These are phyloP conservation scores for Gloeopeniophorella convolvens DNA, from an alignment of 768 basidiomycete species.

Conservation along the genomic window DNA sequence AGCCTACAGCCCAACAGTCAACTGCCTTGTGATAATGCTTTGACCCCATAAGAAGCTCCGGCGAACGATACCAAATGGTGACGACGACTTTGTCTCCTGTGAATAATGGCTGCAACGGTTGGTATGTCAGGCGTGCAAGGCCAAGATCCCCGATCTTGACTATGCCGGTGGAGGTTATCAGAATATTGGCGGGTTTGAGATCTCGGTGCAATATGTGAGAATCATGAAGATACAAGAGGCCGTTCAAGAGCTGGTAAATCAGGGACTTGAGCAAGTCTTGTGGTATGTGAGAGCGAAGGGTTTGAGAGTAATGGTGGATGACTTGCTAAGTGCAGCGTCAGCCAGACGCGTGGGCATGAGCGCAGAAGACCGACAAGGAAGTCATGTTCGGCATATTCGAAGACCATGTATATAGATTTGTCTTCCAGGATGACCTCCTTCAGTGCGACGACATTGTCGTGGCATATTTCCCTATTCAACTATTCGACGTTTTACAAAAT, in stretches of 20 bases:
- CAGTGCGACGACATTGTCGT: conserved; percentile 87
- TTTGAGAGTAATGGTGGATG: conserved; percentile 95
- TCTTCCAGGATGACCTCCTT: conserved; percentile 96
- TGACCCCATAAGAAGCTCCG: conserved; percentile 91
- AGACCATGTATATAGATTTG: conserved; percentile 99
- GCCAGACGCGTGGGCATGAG: background rate
- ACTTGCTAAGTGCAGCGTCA: conserved; percentile 65
- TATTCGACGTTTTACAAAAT: conserved; percentile 29
- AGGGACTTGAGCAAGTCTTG: conserved; percentile 84
- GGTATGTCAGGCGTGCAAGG: conserved; percentile 83
- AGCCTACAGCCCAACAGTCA: conserved; percentile 97
- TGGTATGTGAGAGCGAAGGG: conserved; percentile 70
- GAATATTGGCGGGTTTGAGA: conserved; percentile 97
- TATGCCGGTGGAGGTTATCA: conserved; percentile 80
- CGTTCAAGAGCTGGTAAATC: conserved; percentile 90
- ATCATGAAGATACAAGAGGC: conserved; percentile 90
- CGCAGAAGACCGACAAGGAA: conserved; percentile 62
- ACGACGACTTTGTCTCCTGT: conserved; percentile 98
- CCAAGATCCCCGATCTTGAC: conserved; percentile 99
- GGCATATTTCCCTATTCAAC: conserved; percentile 85
- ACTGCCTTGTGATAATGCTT: conserved; percentile 97
- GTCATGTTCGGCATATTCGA: conserved; percentile 98
- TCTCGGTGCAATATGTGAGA: conserved; percentile 95
- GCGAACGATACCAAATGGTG: conserved; percentile 99
- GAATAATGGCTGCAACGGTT: conserved; percentile 87